Evolutionary conservation across 202 grass and related monocot genomes (phyloP), one percentile per base, ranked within the genome.

Genomic region (Setaria viridis): DNA sequence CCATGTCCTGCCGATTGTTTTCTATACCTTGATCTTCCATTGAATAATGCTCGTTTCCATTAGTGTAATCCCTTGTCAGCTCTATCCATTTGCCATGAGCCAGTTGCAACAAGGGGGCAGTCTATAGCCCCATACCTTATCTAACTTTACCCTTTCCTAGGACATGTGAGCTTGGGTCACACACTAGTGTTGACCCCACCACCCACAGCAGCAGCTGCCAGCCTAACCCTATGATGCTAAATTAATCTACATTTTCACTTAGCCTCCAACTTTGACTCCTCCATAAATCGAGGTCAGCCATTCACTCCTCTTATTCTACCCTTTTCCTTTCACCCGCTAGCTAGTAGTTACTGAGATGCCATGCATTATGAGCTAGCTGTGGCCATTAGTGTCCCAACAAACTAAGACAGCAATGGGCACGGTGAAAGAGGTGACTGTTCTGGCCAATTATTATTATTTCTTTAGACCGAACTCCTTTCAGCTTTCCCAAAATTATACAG

Each of bases 61-160:
- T 45, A 46, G 75, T 30, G 56, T 5, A 20, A 29, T 16, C 20
- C 54, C 35, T 76, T 57, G n/a, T 37, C 33, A 72, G 45, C 32
- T 30, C 30, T 17, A 37, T 37, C 51, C 53, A 57, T 55, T 19
- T 54, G 50, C 9, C 7, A 14, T 33, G 13, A 53, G 25, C 15
- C 6, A 14, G 29, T 73, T 32, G 9, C 47, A 73, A 72, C 14
- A 50, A 67, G 6, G 21, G 45, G 20, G 16, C 34, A 67, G 13
- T 41, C 20, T 70, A 47, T 70, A n/a, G 19, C 10, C 41, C 67
- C n/a, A 70, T 47, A 70, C 67, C 67, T 47, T 47, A 70, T 70
- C 67, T 11, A 70, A 70, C 20, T 46, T 25, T 19, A 70, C 39
- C 67, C 19, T 45, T 20, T 42, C 41, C 19, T 54, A 54, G 21